These are phyloP conservation scores for Solanum gandarillasii DNA, from an alignment of 257 asterid species.

Conservation along the genomic window DNA sequence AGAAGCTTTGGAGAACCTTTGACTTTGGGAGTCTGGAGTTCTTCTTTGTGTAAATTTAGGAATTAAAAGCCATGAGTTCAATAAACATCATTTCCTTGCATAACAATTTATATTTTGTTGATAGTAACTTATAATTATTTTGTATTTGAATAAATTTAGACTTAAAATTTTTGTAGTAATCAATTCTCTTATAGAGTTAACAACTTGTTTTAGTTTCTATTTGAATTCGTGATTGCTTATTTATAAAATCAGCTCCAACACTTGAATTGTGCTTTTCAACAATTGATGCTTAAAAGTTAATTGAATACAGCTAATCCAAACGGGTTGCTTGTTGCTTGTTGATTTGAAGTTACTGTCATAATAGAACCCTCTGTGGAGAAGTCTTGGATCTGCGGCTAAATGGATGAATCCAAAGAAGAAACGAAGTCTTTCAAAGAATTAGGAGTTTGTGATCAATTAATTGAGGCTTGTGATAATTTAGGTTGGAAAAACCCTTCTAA, in stretches of 20 bases:
- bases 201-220: neutral
- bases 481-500: conserved; percentile 71
- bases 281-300: neutral
- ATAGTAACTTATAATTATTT: neutral
- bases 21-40: neutral
- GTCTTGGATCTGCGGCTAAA: conserved; percentile 2
- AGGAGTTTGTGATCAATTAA: conserved; percentile 57
- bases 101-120: neutral
- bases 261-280: neutral
- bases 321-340: neutral
- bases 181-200: neutral
- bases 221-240: neutral
- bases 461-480: conserved; percentile 65
- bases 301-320: neutral
- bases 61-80: neutral
- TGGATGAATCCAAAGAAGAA: conserved; percentile 11
- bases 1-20: neutral
- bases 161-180: neutral
- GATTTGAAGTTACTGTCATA: neutral
- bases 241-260: neutral
- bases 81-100: neutral
- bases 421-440: conserved; percentile 55
- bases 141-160: neutral
- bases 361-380: neutral
- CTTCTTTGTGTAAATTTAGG: neutral